Evolutionary conservation across 192 early-diverging fungal genomes (phyloP).

Genomic region (Radiomyces spectabilis): DNA sequence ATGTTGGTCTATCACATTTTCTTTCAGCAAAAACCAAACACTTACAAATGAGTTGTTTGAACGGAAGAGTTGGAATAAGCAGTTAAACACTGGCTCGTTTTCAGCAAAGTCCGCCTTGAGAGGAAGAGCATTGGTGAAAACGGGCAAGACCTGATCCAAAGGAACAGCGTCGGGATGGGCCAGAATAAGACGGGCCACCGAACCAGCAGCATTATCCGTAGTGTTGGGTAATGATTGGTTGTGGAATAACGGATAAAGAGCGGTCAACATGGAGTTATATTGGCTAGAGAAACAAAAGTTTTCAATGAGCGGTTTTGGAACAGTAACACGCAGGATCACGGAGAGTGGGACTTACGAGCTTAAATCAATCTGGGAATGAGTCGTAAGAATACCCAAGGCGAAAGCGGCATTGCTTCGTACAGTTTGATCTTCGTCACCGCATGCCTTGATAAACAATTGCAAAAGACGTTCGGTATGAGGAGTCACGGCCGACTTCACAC

Average conservation of each 20-base stretch:
- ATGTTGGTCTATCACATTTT: not conserved
- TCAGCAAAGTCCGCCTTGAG: conserved; percentile 71
- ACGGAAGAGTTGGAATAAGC: conserved; percentile 58
- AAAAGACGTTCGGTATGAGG: conserved; percentile 59
- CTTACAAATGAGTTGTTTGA: conserved; percentile 39
- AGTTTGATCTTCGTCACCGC: conserved; percentile 72
- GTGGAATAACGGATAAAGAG: conserved; percentile 58
- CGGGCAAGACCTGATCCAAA: conserved; percentile 61
- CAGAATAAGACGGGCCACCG: conserved; percentile 69
- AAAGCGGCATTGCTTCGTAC: conserved; percentile 85
- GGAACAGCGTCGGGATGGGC: conserved; percentile 62
- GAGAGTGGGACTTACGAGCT: conserved; percentile 34
- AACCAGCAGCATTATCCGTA: conserved; percentile 75
- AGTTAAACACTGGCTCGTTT: conserved; percentile 68
- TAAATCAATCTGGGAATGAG: conserved; percentile 58
- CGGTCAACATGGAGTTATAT: conserved; percentile 54
- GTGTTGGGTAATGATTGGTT: conserved; percentile 40
- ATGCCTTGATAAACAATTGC: conserved; percentile 60
- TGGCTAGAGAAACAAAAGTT: conserved; percentile 27
- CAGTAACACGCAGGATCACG: not conserved
- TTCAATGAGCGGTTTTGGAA: no score
- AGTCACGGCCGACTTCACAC: conserved; percentile 52
- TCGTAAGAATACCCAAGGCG: conserved; percentile 66
- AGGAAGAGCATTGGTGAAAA: conserved; percentile 59
- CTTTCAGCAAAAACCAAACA: not conserved